A percentile compares a stretch with the other conserved stretches of the same genome.
Evolutionary conservation across 2,329 filamentous ascomycete species (phyloP).

Genomic region (Botrytis cinerea): DNA sequence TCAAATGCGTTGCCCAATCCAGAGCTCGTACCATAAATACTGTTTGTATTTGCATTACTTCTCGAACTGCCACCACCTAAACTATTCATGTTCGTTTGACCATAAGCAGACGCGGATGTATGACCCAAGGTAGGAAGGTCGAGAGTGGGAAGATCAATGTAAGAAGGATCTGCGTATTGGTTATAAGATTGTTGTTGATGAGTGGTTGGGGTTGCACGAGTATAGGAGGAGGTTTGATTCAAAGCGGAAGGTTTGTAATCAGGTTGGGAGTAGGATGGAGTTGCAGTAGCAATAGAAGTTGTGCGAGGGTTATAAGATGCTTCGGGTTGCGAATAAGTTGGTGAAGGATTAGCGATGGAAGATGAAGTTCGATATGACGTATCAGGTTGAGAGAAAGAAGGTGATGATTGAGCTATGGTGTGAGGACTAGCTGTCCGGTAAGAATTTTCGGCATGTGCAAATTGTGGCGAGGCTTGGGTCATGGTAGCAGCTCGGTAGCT

Average conservation of each 20-base stretch:
- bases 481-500: conserved; percentile 34
- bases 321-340: conserved; percentile 37
- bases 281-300: conserved; percentile 34
- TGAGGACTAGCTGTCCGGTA: conserved; percentile 41
- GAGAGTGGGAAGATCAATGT: conserved; percentile 39
- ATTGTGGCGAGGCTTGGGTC: conserved; percentile 38
- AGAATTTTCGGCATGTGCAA: conserved; percentile 37
- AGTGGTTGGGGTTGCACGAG: conserved; percentile 36
- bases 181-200: conserved; percentile 38
- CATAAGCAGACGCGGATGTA: conserved; percentile 25
- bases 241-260: conserved; percentile 30
- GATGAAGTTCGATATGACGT: conserved; percentile 34
- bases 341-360: conserved; percentile 36
- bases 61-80: conserved; percentile 24
- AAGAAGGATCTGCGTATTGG: conserved; percentile 38
- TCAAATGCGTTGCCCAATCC: conserved; percentile 28
- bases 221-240: conserved; percentile 32
- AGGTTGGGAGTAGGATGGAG: conserved; percentile 36
- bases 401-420: conserved; percentile 37
- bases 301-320: conserved; percentile 35
- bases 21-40: conserved; percentile 30
- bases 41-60: conserved; percentile 22
- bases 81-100: conserved; percentile 23
- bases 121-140: conserved; percentile 37
- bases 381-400: conserved; percentile 37